Evolutionary conservation across 345 rosid species (phyloP), one percentile per base, ranked within the genome.

Genomic region (Turnera subulata): DNA sequence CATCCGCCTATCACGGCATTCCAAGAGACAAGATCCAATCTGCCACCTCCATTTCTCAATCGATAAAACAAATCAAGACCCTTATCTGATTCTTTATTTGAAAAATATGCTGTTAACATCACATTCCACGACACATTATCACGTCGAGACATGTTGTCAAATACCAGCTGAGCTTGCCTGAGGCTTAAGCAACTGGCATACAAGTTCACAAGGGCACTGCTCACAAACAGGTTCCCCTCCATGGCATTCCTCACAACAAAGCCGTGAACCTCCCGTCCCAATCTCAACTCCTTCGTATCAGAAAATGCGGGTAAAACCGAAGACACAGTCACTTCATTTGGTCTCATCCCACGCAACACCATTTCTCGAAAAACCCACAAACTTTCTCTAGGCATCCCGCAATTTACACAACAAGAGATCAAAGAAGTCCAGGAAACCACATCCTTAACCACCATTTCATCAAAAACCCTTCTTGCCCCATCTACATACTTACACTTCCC

Each of bases 1-100:
- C 83, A 79, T 26, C 83, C 80, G 44, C 70, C 63, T 59, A 79
- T 76, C 0, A 73, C 74, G 55, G 72, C 60, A 37, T 76, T 79
- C 76, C 76, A 79, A 1, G 81, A 73, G 57, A 54, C 62, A 23
- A 23, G 45, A 61, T 55, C 44, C 45, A 65, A 42, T 37, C 45
- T 21, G 29, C 43, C 38, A 25, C 59, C 58, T 53, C 48, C 61
- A 24, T 55, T 50, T 53, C 67, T 59, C 75, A 59, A 64, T 60
- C 42, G 57, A 49, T 56, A 15, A 55, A 71, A 71, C 45, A 71
- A 51, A 55, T 38, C 66, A 44, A 65, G 50, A 50, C 70, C 75
- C 53, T 56, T 50, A 23, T 65, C 67, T 24, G 16, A 65, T 49
- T 65, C 75, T 50, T 60, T 60, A 21, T 65, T 71, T 18, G 19